Evolutionary conservation across 352 stramenopile genomes (phyloP).

Genomic region (Globisporangium barbulae): DNA sequence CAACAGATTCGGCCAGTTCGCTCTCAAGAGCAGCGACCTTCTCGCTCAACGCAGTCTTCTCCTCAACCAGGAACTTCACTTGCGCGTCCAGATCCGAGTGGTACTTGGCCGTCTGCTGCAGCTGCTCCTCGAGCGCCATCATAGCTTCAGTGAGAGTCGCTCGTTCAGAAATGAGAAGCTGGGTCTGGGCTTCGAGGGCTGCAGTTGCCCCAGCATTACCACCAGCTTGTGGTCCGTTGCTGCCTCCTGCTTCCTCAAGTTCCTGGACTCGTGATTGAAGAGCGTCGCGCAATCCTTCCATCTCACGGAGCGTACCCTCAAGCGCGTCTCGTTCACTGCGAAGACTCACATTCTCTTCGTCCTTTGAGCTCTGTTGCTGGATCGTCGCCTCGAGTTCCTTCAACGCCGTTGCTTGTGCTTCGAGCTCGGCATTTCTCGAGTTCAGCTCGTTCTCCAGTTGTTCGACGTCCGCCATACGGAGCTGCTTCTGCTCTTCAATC

Average conservation of each 20-base stretch:
- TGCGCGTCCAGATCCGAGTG: conserved; percentile 24
- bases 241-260: not conserved
- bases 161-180: conserved; percentile 19
- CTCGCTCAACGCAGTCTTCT: conserved; percentile 31
- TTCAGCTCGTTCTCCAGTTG: conserved; percentile 26
- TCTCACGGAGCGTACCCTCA: conserved; percentile 10
- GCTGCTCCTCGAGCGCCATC: conserved; percentile 29
- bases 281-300: conserved; percentile 7
- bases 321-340: conserved; percentile 7
- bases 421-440: conserved; percentile 12
- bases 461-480: conserved; percentile 26
- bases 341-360: conserved; percentile 5
- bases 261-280: conserved; percentile 3
- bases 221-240: not conserved
- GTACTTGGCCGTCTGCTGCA: conserved; percentile 24
- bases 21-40: conserved; percentile 24
- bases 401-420: conserved; percentile 10
- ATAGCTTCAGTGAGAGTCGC: conserved; percentile 29
- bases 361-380: not conserved
- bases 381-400: not conserved
- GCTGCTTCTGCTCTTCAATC: conserved; percentile 27
- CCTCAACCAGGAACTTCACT: conserved; percentile 26
- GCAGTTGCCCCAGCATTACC: not conserved
- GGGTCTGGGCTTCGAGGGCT: conserved; percentile 14
- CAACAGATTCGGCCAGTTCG: conserved; percentile 9